Evolutionary conservation across 495 filamentous ascomycete species (phyloP), one percentile per base, ranked within the genome.

Genomic region (Annulohypoxylon maeteangense): DNA sequence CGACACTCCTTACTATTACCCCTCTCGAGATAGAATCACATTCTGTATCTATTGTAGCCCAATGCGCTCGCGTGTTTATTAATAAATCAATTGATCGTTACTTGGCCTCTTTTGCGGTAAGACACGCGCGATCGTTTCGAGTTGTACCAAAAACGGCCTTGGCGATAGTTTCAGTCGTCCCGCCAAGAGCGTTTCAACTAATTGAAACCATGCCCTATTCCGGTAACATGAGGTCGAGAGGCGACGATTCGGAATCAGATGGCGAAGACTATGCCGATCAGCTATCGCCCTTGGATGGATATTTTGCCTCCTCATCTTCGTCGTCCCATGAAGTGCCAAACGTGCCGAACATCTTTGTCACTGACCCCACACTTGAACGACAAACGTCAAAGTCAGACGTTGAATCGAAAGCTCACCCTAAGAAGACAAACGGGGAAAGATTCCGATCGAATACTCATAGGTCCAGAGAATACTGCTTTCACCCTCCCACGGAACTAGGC

Each of bases 151-250:
- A 56, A 67, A 23, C 32, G 31, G 50, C 51, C 71, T 70, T 75
- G 72, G 74, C 68, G 68, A 75, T 75, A 72, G 70, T 71, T 71
- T 75, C 73, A 74, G 44, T 66, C 67, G 31, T 18, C 34, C 36
- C 23, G 64, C 64, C 61, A 68, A 74, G 67, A 60, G 14, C 16
- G 77, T 74, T 71, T 76, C 71, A 76, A 75, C 57, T 23, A 50
- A 50, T 51, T 54, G 66, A 58, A 51, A 69, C 57, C 54, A 78
- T 75, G 66, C 81, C 82, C 1, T 83, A 83, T 71, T 81, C 82
- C 8, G 83, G 84, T 72, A 78, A 83, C 58, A 70, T 84, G 66
- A 81, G 80, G 71, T 81, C 80, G 25, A 68, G 76, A 72, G 67
- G 72, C 47, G 81, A 75, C 68, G 76, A 80, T 56, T 67, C 68